A percentile compares a stretch with the other conserved stretches of the same genome.
phyloP scores from a whole-genome alignment of 1,139 yeast genomes.

The Sugiyamaella xylanicola region DNA sequence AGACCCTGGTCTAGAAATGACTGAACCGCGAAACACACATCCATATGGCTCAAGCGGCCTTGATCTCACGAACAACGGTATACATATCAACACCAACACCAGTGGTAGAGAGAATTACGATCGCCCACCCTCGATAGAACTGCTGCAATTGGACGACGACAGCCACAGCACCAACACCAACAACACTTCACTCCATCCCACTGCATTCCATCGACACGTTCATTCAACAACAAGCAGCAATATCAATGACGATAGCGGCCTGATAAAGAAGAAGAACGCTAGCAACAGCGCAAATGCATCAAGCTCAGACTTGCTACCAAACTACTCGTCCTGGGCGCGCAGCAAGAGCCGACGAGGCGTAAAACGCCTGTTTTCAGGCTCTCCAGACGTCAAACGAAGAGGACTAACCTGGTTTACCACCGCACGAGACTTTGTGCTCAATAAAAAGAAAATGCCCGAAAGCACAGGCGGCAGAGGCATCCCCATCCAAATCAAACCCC shows the following conservation, averaged over 20 bases:
- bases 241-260: constrained; percentile 11
- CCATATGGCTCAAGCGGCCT: background rate
- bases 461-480: constrained; percentile 72
- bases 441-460: constrained; percentile 51
- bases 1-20: constrained; percentile 13
- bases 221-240: constrained; percentile 6
- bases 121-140: constrained; percentile 6
- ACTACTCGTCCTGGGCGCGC: constrained; percentile 38
- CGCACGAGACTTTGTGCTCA: constrained; percentile 44
- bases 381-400: constrained; percentile 4
- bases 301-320: constrained; percentile 32
- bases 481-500: constrained; percentile 52
- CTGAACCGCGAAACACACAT: constrained; percentile 4
- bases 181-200: background rate
- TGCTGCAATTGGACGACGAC: background rate
- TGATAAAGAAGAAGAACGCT: constrained; percentile 13
- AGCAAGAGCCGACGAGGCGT: constrained; percentile 10
- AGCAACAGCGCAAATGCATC: constrained; percentile 8
- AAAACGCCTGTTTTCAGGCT: constrained; percentile 5
- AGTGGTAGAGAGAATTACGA: constrained; percentile 16
- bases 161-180: background rate
- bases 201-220: constrained; percentile 10
- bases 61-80: background rate
- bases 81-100: background rate
- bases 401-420: constrained; percentile 13